Evolutionary conservation across 2,329 filamentous ascomycete genomes (phyloP).

Genomic region (Chaetomiaceae sp.): DNA sequence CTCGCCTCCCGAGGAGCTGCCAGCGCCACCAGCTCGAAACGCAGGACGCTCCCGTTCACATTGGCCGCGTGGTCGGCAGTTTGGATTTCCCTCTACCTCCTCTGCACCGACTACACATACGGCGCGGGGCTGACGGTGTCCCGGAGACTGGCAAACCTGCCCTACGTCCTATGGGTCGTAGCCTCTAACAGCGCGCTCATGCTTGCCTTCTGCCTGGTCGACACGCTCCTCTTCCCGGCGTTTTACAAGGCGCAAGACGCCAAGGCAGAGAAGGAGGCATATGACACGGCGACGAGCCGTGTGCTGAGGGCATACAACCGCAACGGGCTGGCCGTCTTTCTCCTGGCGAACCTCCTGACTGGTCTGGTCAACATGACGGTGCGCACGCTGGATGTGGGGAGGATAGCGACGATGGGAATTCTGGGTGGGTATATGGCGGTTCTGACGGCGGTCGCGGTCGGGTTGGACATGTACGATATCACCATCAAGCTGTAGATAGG

Average conservation of each 20-base stretch:
- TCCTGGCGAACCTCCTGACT: conserved; percentile 84
- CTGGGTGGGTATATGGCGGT: conserved; percentile 66
- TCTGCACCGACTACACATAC: conserved; percentile 63
- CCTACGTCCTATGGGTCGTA: conserved; percentile 90
- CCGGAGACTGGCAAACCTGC: conserved; percentile 83
- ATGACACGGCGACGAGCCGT: conserved; percentile 68
- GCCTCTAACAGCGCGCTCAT: conserved; percentile 87
- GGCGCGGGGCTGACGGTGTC: conserved; percentile 76
- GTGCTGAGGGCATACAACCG: conserved; percentile 82
- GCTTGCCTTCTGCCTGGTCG: conserved; percentile 70
- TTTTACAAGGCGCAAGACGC: conserved; percentile 56
- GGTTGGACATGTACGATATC: conserved; percentile 60
- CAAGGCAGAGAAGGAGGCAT: conserved; percentile 59
- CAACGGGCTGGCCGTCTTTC: conserved; percentile 80
- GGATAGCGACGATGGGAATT: conserved; percentile 64
- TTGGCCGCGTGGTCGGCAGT: conserved; percentile 60
- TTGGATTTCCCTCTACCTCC: conserved; percentile 67
- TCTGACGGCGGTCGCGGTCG: conserved; percentile 64
- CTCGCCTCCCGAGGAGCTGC: conserved; percentile 41
- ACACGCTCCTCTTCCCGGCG: conserved; percentile 72
- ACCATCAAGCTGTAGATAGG: conserved; percentile 58
- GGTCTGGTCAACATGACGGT: conserved; percentile 84
- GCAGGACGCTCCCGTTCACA: conserved; percentile 56
- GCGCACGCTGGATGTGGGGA: conserved; percentile 69
- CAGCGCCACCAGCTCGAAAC: conserved; percentile 39